Conservation (phyloP, 768 basidiomycete species). For the Suillus weaverae region DNA sequence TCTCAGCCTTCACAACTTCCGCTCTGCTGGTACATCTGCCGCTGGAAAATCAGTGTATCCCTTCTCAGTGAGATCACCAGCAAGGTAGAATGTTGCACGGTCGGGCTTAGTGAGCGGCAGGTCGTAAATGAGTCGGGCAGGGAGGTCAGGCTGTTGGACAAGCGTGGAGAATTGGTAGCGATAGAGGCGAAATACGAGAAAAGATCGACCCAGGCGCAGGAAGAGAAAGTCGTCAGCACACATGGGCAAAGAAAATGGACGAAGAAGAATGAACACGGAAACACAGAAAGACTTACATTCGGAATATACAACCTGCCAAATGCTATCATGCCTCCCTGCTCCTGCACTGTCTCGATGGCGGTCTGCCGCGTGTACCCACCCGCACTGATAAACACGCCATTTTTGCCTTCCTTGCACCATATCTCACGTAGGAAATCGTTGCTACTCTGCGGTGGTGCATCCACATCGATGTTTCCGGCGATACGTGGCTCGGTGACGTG, state of each 20-base stretch:
- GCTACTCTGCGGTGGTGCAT: conserved; percentile 13
- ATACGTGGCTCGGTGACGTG: conserved; percentile 38
- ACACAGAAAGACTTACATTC: background rate
- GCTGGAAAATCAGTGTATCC: conserved; percentile 37
- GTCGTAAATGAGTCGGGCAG: conserved; percentile 28
- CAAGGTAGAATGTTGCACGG: conserved; percentile 29
- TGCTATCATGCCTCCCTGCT: conserved; percentile 8
- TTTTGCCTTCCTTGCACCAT: conserved; percentile 19
- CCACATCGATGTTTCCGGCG: conserved; percentile 9
- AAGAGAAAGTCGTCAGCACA: background rate
- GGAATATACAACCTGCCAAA: conserved; percentile 11
- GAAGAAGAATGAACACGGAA: background rate
- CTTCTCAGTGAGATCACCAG: conserved; percentile 22
- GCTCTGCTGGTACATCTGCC: conserved; percentile 1
- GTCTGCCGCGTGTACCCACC: conserved; percentile 8
- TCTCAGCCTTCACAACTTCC: background rate
- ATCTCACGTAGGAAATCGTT: conserved; percentile 29
- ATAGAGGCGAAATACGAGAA: background rate
- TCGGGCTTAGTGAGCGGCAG: conserved; percentile 27
- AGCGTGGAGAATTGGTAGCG: background rate
- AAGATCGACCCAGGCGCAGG: background rate
- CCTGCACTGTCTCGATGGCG: conserved; percentile 1
- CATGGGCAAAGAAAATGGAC: background rate
- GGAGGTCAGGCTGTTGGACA: conserved; percentile 35
- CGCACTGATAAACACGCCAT: conserved; percentile 4